Percentiles rank a stretch among this genome's conserved stretches.
Evolutionary conservation across 306 rosid species (phyloP).

Genomic region (Gillenia trifoliata): DNA sequence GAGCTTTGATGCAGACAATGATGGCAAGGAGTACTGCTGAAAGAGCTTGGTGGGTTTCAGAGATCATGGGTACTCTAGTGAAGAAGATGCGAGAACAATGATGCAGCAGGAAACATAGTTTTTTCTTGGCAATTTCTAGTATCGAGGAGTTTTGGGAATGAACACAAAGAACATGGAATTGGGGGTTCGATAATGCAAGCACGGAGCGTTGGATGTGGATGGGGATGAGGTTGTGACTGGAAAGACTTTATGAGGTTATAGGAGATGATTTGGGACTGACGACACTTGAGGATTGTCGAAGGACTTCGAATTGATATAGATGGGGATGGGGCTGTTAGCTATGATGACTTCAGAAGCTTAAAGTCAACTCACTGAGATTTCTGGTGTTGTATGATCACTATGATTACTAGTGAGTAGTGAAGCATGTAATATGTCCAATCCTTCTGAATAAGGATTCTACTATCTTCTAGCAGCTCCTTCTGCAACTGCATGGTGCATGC

Average conservation of each 20-base stretch:
- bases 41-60: conserved; percentile 62
- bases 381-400: neutral
- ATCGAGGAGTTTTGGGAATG: conserved; percentile 42
- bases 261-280: conserved; percentile 39
- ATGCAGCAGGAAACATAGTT: conserved; percentile 63
- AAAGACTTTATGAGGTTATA: conserved; percentile 38
- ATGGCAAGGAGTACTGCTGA: conserved; percentile 42
- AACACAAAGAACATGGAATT: conserved; percentile 50
- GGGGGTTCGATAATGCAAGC: conserved; percentile 23
- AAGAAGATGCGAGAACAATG: conserved; percentile 53
- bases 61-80: conserved; percentile 49
- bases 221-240: conserved; percentile 45
- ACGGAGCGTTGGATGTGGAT: conserved; percentile 45
- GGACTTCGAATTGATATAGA: conserved; percentile 54
- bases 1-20: conserved; percentile 64
- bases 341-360: conserved; percentile 54
- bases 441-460: neutral
- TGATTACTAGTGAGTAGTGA: neutral
- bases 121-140: conserved; percentile 42
- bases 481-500: neutral
- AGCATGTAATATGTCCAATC: neutral
- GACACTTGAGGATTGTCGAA: conserved; percentile 42
- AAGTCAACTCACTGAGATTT: conserved; percentile 33
- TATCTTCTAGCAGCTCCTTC: neutral
- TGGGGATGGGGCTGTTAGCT: conserved; percentile 67